Conservation (phyloP, 2,329 filamentous ascomycete species). For the Celoporthe dispersa region DNA sequence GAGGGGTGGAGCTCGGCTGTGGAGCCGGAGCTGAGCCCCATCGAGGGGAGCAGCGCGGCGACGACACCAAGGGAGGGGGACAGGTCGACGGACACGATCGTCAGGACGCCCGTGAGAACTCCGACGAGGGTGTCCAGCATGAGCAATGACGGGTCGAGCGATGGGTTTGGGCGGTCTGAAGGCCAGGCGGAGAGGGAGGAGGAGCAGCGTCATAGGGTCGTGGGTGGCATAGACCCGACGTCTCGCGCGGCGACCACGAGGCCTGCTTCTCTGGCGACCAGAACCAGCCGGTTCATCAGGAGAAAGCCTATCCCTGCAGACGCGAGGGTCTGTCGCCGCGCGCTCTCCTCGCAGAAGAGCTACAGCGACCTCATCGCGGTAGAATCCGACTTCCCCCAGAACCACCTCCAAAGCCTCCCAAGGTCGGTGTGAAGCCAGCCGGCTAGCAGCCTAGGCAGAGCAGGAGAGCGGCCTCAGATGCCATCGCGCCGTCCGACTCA, state of each 20-base stretch:
- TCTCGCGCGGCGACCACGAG: neutral
- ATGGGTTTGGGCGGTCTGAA: neutral
- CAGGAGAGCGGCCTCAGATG: neutral
- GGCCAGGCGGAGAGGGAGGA: neutral
- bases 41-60: constrained; percentile 43
- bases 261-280: neutral
- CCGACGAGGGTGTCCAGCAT: constrained; percentile 9
- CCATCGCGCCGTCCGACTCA: constrained; percentile 25
- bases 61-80: constrained; percentile 33
- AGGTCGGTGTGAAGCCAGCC: constrained; percentile 35
- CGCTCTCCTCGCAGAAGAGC: constrained; percentile 32
- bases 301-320: constrained; percentile 7
- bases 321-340: neutral
- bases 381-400: constrained; percentile 37
- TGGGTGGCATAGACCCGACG: neutral
- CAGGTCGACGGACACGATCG: constrained; percentile 23
- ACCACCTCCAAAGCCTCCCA: constrained; percentile 36
- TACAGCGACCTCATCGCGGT: constrained; percentile 46
- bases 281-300: neutral
- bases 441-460: constrained; percentile 21
- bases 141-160: neutral
- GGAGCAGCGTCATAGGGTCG: too few species aligned
- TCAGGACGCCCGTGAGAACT: constrained; percentile 23
- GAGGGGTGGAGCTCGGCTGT: constrained; percentile 57
- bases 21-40: constrained; percentile 55